Base-by-base conservation (phyloP, 495 filamentous ascomycete genomes). In the Diplogelasinospora grovesii region DNA sequence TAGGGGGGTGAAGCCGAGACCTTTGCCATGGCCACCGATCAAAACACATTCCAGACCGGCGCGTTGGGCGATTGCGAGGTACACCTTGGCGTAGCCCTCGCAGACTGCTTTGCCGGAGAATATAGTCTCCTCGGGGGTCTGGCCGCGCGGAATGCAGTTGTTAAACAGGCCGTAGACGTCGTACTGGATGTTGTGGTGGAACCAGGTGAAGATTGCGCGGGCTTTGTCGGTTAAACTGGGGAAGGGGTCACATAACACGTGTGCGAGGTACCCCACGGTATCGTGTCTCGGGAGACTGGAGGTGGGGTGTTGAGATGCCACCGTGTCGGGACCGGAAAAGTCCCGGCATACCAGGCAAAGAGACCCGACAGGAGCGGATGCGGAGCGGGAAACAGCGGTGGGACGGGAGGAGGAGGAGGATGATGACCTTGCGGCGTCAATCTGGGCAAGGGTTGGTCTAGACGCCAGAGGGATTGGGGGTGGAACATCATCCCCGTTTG, bases 131-230 rank as follows among this genome's bases (percentile, higher is more conserved):
- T 70, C 69, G 0, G 87, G 80, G 4, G 80, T 83, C 19, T 76
- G 75, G n/a, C 77, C 68, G 44, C 56, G 51, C 45, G 78, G 64
- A 24, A 93, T 69, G 39, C 61, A 75, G 29, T 79, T 71, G 42
- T 72, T 75, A 57, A 89, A 89, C 68, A 95, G 92, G 28, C 77
- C 70, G 24, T 77, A 64, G 4, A 75, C 70, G 59, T 98, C 85
- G 63, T 98, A 98, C 31, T 68, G 67, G 44, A 98, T 78, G 53
- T 96, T 97, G 61, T 98, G 82, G 60, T 97, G 92, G 32, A 87
- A 73, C 92, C 89, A 98, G 6, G 86, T 85, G 60, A 98, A 98
- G 43, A 98, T 83, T 7, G 73, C 83, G 11, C 92, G 77, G 8
- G 92, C 89, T 62, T 94, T 95, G 58, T 97, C 92, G 2, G 89